phyloP scores from a whole-genome alignment of 1,284 basidiomycete species.

The Rhodofomes roseus region DNA sequence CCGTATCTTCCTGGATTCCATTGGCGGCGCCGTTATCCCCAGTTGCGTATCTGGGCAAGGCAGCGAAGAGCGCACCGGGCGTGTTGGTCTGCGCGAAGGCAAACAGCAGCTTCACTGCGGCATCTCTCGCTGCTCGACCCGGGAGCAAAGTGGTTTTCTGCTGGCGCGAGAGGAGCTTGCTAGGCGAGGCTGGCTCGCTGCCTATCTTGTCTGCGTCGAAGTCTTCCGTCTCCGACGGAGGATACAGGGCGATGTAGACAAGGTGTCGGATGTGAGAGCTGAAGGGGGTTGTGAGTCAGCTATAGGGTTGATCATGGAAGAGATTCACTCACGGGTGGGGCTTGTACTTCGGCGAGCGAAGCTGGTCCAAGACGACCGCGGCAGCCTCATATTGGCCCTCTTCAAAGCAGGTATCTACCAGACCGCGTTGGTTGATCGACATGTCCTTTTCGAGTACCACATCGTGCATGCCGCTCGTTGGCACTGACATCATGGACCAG shows the following conservation, averaged over 20 bases:
- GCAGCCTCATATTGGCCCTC: slow-evolving; percentile 70
- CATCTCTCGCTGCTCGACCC: slow-evolving; percentile 39
- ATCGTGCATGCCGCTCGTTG: not conserved
- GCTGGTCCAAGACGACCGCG: slow-evolving; percentile 53
- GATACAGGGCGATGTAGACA: slow-evolving; percentile 63
- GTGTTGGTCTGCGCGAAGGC: slow-evolving; percentile 55
- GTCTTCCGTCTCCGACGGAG: slow-evolving; percentile 34
- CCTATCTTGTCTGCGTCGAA: slow-evolving; percentile 26
- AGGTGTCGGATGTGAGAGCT: slow-evolving; percentile 64
- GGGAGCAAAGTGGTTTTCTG: slow-evolving; percentile 43
- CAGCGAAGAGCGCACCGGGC: slow-evolving; percentile 48
- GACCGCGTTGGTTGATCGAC: slow-evolving; percentile 47
- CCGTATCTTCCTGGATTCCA: slow-evolving; percentile 35
- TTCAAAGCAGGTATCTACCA: slow-evolving; percentile 69
- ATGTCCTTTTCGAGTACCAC: slow-evolving; percentile 43
- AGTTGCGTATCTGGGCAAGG: slow-evolving; percentile 47
- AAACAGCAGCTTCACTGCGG: slow-evolving; percentile 52
- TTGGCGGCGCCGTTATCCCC: slow-evolving; percentile 16
- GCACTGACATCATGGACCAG: not conserved
- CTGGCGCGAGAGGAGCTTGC: slow-evolving; percentile 36
- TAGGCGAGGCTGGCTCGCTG: slow-evolving; percentile 37
- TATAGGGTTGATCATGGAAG: no score
- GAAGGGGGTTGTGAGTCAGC: no score
- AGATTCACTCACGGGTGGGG: slow-evolving; percentile 56
- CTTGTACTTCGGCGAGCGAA: slow-evolving; percentile 49